phyloP scores from a whole-genome alignment of 768 basidiomycete genomes.

The Hericium alpestre region DNA sequence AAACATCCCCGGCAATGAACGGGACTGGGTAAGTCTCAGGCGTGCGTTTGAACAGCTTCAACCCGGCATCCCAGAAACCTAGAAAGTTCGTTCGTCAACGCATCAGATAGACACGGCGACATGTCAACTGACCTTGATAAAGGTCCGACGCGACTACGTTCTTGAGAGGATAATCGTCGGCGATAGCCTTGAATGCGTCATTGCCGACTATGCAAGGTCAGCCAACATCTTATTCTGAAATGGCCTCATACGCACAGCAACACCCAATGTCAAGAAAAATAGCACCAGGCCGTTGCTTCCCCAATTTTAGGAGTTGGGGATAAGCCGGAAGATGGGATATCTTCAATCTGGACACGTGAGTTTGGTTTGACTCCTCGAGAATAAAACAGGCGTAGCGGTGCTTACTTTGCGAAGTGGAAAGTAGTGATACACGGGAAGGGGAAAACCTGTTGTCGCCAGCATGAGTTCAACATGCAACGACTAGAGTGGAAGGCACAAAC shows the following conservation, averaged over 20 bases:
- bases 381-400: too few species aligned
- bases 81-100: not conserved
- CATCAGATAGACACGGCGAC: not conserved
- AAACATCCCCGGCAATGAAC: conserved; percentile 46
- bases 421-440: conserved; percentile 23
- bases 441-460: conserved; percentile 12
- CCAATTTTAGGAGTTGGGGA: conserved; percentile 23
- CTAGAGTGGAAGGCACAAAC: not conserved
- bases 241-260: conserved; percentile 25
- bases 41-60: conserved; percentile 41
- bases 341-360: conserved; percentile 13
- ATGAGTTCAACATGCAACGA: not conserved
- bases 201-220: conserved; percentile 25
- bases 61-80: conserved; percentile 46
- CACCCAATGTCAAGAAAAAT: conserved; percentile 28
- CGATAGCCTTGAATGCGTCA: conserved; percentile 29
- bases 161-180: conserved; percentile 31
- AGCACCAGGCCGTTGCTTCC: conserved; percentile 21
- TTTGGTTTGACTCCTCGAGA: too few species aligned
- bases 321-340: conserved; percentile 18
- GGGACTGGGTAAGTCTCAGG: conserved; percentile 40
- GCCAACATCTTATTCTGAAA: not conserved
- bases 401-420: conserved; percentile 15
- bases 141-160: conserved; percentile 32
- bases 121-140: conserved; percentile 20